Conservation (phyloP, 2,329 filamentous ascomycete species). For the Pochonia chlamydosporia region DNA sequence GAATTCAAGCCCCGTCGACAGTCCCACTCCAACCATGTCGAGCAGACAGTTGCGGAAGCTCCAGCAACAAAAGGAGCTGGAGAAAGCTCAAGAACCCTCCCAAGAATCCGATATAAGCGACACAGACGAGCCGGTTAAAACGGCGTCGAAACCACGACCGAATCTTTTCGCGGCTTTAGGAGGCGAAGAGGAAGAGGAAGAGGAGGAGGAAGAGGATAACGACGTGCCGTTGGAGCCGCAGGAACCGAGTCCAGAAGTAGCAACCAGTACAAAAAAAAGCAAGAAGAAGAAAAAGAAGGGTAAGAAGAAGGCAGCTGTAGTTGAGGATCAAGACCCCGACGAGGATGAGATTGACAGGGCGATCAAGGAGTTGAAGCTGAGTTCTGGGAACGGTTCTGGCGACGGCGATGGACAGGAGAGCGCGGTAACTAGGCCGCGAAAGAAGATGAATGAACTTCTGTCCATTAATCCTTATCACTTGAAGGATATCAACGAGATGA, state of each 20-base stretch:
- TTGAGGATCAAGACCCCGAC: conserved; percentile 15
- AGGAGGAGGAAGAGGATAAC: conserved; percentile 28
- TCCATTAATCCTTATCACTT: conserved; percentile 62
- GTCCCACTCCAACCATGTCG: conserved; percentile 33
- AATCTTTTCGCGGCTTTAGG: conserved; percentile 49
- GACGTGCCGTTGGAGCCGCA: conserved; percentile 18
- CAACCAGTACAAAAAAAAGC: conserved; percentile 29
- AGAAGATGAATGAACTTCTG: conserved; percentile 35
- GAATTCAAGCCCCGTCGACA: too few relatives aligned
- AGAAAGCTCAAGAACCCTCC: conserved; percentile 16
- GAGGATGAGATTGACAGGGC: conserved; percentile 53
- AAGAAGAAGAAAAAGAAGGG: conserved; percentile 31
- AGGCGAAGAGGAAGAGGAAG: conserved; percentile 34
- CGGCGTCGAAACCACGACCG: conserved; percentile 30
- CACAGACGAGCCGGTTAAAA: conserved; percentile 21
- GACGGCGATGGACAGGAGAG: conserved; percentile 11
- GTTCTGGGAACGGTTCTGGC: background rate
- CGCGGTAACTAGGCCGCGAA: conserved; percentile 1
- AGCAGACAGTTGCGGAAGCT: conserved; percentile 47
- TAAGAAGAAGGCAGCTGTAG: conserved; percentile 28
- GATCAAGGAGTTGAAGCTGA: conserved; percentile 36
- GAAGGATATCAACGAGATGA: conserved; percentile 89
- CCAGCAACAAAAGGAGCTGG: conserved; percentile 43
- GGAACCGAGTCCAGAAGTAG: conserved; percentile 12
- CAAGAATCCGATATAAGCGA: conserved; percentile 22